Percentiles rank a stretch among this genome's conserved stretches.
These are phyloP conservation scores for Calonectria pseudoturangicola DNA, from an alignment of 2,329 filamentous ascomycete species.

Conservation along the genomic window DNA sequence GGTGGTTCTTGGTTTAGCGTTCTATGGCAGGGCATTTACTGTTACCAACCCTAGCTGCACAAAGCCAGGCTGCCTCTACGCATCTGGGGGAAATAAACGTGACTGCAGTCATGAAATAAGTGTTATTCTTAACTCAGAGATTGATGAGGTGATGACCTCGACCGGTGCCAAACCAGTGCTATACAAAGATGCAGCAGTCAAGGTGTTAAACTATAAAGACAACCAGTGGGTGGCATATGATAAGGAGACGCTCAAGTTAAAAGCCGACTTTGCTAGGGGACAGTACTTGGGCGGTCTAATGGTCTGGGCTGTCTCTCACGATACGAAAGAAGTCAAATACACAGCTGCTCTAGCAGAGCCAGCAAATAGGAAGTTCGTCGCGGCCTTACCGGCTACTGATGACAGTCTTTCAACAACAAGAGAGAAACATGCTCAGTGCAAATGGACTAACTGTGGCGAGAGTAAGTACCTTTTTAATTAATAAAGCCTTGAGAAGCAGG, in stretches of 20 bases:
- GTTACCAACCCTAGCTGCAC: neutral
- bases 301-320: constrained; percentile 44
- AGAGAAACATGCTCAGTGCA: constrained; percentile 23
- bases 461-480: too few species aligned
- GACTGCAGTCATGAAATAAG: constrained; percentile 30
- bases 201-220: constrained; percentile 1
- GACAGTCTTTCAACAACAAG: neutral
- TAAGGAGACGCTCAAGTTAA: constrained; percentile 31
- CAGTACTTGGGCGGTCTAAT: constrained; percentile 41
- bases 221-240: constrained; percentile 38
- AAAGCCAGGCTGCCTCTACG: constrained; percentile 33
- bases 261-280: constrained; percentile 17
- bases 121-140: constrained; percentile 35
- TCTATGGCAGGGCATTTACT: constrained; percentile 45
- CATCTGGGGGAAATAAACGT: neutral
- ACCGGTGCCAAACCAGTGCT: neutral
- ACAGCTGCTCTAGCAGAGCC: neutral
- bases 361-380: neutral
- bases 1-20: constrained; percentile 35
- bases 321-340: constrained; percentile 37
- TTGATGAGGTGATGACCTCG: neutral
- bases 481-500: too few species aligned
- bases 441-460: constrained; percentile 34
- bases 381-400: neutral
- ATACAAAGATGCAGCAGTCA: constrained; percentile 32